These are phyloP conservation scores for Simplicillium aogashimaense DNA, from an alignment of 2,329 filamentous ascomycete species.

Conservation along the genomic window DNA sequence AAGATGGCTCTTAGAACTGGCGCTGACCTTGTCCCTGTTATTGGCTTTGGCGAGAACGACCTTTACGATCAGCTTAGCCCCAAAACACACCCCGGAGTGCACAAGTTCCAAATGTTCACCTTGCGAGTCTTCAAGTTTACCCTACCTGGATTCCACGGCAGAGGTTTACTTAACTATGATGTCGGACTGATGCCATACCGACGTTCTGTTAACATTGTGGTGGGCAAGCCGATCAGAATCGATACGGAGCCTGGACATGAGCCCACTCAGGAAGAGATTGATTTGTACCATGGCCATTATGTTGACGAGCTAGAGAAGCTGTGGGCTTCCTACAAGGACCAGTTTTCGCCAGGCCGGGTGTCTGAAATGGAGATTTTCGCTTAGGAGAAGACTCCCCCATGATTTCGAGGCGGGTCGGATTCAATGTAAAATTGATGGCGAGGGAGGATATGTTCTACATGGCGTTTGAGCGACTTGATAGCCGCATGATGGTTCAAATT, in stretches of 20 bases:
- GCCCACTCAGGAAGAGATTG: conserved; percentile 66
- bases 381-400: too few species aligned
- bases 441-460: too few species aligned
- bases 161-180: conserved; percentile 96
- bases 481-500: too few species aligned
- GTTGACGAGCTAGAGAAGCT: conserved; percentile 62
- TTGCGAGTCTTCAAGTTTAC: conserved; percentile 89
- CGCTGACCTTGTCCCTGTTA: conserved; percentile 86
- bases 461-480: too few species aligned
- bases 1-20: conserved; percentile 86
- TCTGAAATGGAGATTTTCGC: conserved; percentile 60
- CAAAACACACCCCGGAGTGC: conserved; percentile 66
- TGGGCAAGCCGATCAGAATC: conserved; percentile 71
- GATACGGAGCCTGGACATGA: conserved; percentile 42
- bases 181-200: conserved; percentile 94
- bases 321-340: conserved; percentile 71
- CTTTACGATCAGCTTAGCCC: conserved; percentile 84
- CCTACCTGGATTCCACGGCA: conserved; percentile 77
- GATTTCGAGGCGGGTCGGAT: too few species aligned
- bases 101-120: conserved; percentile 71
- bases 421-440: too few species aligned
- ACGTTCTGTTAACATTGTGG: conserved; percentile 76
- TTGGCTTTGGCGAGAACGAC: conserved; percentile 93
- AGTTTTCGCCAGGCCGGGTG: conserved; percentile 53
- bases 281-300: conserved; percentile 72